A percentile compares a stretch with the other conserved stretches of the same genome.
These are phyloP conservation scores for Dendrocalamus latiflorus DNA, from an alignment of 202 grass and related monocot genomes.

Conservation along the genomic window DNA sequence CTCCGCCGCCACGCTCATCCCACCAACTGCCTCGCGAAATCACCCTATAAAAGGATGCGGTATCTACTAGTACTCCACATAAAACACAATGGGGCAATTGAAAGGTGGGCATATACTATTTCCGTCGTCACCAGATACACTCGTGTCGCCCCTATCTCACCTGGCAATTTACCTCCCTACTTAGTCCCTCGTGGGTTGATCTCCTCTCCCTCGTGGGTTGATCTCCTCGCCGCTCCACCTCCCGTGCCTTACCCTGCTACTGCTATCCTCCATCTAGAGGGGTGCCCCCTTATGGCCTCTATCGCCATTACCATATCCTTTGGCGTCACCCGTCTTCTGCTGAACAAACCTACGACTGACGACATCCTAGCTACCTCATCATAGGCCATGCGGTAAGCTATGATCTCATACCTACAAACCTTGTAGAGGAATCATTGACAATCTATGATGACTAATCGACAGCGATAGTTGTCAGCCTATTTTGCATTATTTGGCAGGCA, in stretches of 20 bases:
- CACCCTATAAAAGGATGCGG: neutral
- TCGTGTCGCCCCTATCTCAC: neutral
- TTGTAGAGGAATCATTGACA: too few relatives aligned
- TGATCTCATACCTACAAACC: neutral
- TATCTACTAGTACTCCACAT: neutral
- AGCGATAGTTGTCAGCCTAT: accelerated
- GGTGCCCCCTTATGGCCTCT: neutral
- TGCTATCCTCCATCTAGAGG: too few relatives aligned
- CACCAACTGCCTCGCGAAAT: neutral
- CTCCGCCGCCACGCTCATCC: neutral
- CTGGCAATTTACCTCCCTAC: too few relatives aligned
- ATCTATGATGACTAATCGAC: too few relatives aligned
- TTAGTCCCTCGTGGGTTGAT: too few relatives aligned
- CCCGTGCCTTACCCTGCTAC: neutral
- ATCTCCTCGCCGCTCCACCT: neutral
- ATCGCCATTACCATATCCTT: neutral
- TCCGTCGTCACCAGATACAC: neutral
- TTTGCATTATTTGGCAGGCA: too few relatives aligned
- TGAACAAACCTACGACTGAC: too few relatives aligned
- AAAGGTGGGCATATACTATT: neutral
- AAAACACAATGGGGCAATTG: neutral
- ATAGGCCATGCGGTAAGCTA: neutral
- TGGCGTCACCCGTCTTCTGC: too few relatives aligned
- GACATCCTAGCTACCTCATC: neutral
- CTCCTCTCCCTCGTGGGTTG: neutral